Conservation (phyloP, 2,329 filamentous ascomycete species). For the Botrytis galanthina region DNA sequence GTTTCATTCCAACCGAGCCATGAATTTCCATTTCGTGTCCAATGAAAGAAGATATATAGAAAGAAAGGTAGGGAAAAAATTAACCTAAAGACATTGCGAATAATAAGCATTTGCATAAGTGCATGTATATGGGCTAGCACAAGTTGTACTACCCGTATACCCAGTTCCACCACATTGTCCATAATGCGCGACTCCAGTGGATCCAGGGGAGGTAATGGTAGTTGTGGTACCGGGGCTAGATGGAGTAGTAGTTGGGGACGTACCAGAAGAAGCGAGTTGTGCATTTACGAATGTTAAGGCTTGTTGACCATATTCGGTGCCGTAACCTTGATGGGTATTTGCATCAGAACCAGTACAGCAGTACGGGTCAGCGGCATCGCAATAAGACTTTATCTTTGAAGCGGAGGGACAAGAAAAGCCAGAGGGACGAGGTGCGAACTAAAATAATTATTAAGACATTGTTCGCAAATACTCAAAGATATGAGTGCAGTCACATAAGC, state of each 20-base stretch:
- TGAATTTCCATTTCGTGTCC: background rate
- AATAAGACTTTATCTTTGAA: conserved; percentile 58
- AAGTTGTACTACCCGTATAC: conserved; percentile 25
- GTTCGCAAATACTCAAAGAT: background rate
- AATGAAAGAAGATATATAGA: background rate
- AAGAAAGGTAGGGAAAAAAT: conserved; percentile 5
- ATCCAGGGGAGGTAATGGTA: background rate
- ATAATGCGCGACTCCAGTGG: conserved; percentile 9
- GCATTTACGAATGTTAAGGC: conserved; percentile 57
- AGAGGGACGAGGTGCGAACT: conserved; percentile 56
- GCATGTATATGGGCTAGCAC: conserved; percentile 24
- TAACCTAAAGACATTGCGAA: conserved; percentile 27
- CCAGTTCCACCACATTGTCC: conserved; percentile 26
- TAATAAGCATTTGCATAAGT: conserved; percentile 25
- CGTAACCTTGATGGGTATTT: conserved; percentile 57
- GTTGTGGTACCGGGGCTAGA: conserved; percentile 12
- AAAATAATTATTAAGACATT: conserved; percentile 1
- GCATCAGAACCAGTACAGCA: conserved; percentile 59
- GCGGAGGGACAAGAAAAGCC: conserved; percentile 55
- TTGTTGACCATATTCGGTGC: conserved; percentile 52
- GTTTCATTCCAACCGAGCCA: background rate
- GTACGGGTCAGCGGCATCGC: conserved; percentile 58
- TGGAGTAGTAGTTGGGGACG: conserved; percentile 15
- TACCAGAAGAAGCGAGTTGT: conserved; percentile 41
- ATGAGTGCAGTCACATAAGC: background rate